These are phyloP conservation scores for Fusarium sp. DNA, from an alignment of 2,329 filamentous ascomycete genomes.

Conservation along the genomic window DNA sequence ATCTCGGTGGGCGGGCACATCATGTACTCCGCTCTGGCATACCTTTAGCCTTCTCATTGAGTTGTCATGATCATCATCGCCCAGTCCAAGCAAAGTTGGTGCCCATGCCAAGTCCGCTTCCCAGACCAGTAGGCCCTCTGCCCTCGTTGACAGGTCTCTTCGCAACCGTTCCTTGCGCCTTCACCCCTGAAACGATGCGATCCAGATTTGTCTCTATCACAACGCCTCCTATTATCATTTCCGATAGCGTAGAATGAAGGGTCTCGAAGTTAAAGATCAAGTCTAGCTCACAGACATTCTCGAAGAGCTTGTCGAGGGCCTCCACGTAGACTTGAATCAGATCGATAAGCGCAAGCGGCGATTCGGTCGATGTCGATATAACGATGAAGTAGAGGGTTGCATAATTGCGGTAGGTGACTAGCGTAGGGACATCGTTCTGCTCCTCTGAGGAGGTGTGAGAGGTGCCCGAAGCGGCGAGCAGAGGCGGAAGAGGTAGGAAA, in stretches of 20 bases:
- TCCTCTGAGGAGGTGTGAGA: slow-evolving; percentile 73
- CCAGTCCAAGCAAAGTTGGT: slow-evolving; percentile 68
- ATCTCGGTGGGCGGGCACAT: slow-evolving; percentile 33
- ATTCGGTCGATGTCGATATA: slow-evolving; percentile 96
- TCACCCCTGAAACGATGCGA: slow-evolving; percentile 87
- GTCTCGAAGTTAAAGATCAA: slow-evolving; percentile 99
- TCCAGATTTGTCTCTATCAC: slow-evolving; percentile 94
- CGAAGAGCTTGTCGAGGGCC: slow-evolving; percentile 91
- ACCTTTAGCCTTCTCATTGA: slow-evolving; percentile 5
- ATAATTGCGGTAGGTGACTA: slow-evolving; percentile 98
- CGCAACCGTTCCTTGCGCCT: slow-evolving; percentile 78
- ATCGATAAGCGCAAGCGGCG: slow-evolving; percentile 92
- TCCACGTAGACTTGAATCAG: slow-evolving; percentile 99
- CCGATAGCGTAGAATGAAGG: slow-evolving; percentile 86
- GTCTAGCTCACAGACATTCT: slow-evolving; percentile 98
- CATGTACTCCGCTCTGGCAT: slow-evolving; percentile 32
- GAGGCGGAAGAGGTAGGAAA: slow-evolving; percentile 84
- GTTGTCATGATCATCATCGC: slow-evolving; percentile 44
- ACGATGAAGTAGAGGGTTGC: slow-evolving; percentile 99
- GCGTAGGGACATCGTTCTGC: slow-evolving; percentile 89
- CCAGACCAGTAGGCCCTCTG: slow-evolving; percentile 55
- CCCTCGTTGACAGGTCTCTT: slow-evolving; percentile 83
- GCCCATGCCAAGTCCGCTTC: slow-evolving; percentile 65
- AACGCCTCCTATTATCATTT: slow-evolving; percentile 96
- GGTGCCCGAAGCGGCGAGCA: slow-evolving; percentile 72